Evolutionary conservation across 805 yeast species (phyloP), one percentile per base, ranked within the genome.

Genomic region (Metschnikowia kofuensis): DNA sequence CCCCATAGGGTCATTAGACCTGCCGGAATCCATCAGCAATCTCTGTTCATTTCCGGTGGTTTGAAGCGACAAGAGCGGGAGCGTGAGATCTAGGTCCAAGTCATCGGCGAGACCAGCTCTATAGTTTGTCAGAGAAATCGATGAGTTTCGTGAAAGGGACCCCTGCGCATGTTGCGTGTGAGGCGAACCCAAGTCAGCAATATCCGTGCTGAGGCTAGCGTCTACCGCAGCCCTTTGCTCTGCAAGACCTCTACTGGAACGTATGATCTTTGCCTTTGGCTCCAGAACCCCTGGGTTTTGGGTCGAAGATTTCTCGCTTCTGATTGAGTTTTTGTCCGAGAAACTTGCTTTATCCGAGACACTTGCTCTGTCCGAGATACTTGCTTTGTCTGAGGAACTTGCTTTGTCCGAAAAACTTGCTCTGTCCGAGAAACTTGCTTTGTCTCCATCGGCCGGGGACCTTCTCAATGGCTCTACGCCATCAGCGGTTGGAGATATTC

Each of bases 31-130:
- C 11, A 49, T 27, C 53, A 49, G 51, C 3, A 26, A 14, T 13
- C 53, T 39, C 7, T 42, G 30, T 13, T 56, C 56, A 13, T 42
- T 42, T 43, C 51, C 47, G 11, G 53, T 45, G 6, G 51, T 40
- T 5, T 54, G 39, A 11, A 41, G 32, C 5, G 56, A 49, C 16
- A 56, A 40, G 9, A 56, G 47, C 11, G 60, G 60, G 9, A 56
- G 52, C 8, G 59, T 56, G 16, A 49, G 55, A 16, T 51, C 58
- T 13, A 51, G 15, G 3, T 51, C 55, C 12, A 40, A 14, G 12
- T 44, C 49, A 7, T 48, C 49, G 29, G 40, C 40, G 15, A 30
- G 26, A 38, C 29, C 16, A 8, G 28, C 40, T 6, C 45, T 45
- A 15, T 44, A 40, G 40, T 48, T 51, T 2, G 47, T 30, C 57